Base-by-base conservation (phyloP, 139 green algal genomes). In the Trebouxia sp. region DNA sequence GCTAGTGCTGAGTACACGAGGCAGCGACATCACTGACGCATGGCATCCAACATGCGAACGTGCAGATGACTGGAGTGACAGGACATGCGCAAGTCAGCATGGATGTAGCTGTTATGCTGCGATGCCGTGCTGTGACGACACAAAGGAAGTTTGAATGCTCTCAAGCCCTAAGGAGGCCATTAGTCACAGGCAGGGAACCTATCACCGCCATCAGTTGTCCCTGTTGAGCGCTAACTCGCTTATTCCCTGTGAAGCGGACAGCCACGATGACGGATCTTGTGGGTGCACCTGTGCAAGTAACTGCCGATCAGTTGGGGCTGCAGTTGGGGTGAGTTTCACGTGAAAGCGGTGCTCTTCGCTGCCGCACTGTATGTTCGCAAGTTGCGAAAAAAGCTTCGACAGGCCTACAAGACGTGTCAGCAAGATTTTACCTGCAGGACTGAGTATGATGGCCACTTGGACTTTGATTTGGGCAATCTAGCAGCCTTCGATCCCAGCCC, bases 401-500 rank as follows among this genome's bases (percentile, higher is more conserved):
- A 22, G 28, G 66, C 35, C 32, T 45, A 3, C 28, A 76, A 8
- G 66, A 32, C 9, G 15, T 78, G 69, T 37, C 10, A 76, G 22
- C 14, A 7, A 37, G 1, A 32, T 7, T 45, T 39, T 11, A 65
- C 28, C 17, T 69, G 48, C 87, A 95, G 91, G n/a, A 79, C 90
- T 0, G 85, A 92, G 51, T 88, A 92, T 56, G 88, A 90, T 28
- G 87, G 88, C 0, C 82, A 89, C 26, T 80, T 98, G 0, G 91
- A 98, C 30, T 86, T 94, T 47, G 96, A 99, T 76, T 17, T 97
- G 9, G 96, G 96, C 38, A 93, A 97, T 65, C 80, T 99, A 56
- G 70, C 81, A 24, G 94, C 91, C 6, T 93, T 85, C 28, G 94
- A 98, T 80, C 89, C 90, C 1, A 83, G 78, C 6, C 88, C 93